Conservation (phyloP, 2,329 filamentous ascomycete species). For the Colletotrichum acutatum region DNA sequence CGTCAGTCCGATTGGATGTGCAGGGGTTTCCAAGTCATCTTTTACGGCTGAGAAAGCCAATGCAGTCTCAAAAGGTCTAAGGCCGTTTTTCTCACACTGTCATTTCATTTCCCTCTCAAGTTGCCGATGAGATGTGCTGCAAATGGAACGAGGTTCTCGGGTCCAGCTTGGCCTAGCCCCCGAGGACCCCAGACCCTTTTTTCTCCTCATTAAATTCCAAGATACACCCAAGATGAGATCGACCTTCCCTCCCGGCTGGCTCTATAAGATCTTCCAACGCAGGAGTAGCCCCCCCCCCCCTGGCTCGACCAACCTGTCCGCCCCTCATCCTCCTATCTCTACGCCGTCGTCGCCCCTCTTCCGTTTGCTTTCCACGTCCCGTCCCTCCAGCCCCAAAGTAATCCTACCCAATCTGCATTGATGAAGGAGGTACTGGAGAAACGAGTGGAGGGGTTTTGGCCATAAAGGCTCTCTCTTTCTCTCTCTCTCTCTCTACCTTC, state of each 20-base stretch:
- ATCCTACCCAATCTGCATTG: neutral
- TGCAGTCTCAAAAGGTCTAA: constrained; percentile 1
- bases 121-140: neutral
- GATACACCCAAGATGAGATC: constrained; percentile 12
- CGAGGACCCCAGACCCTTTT: neutral
- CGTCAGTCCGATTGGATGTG: neutral
- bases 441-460: too few relatives aligned
- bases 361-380: constrained; percentile 9
- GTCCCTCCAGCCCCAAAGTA: neutral
- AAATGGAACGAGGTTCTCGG: neutral
- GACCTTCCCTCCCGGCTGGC: neutral
- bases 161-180: constrained; percentile 2
- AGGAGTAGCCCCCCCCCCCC: neutral
- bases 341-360: neutral
- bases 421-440: neutral
- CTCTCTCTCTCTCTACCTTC: too few relatives aligned
- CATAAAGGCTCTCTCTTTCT: too few relatives aligned
- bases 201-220: neutral
- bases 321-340: neutral
- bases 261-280: constrained; percentile 5
- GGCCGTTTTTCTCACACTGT: neutral
- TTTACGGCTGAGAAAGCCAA: neutral
- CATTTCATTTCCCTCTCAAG: neutral
- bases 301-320: neutral
- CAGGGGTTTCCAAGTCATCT: neutral